Evolutionary conservation across 192 early-diverging fungal species (phyloP), one percentile per base, ranked within the genome.

Genomic region (Pecoramyces ruminantium): DNA sequence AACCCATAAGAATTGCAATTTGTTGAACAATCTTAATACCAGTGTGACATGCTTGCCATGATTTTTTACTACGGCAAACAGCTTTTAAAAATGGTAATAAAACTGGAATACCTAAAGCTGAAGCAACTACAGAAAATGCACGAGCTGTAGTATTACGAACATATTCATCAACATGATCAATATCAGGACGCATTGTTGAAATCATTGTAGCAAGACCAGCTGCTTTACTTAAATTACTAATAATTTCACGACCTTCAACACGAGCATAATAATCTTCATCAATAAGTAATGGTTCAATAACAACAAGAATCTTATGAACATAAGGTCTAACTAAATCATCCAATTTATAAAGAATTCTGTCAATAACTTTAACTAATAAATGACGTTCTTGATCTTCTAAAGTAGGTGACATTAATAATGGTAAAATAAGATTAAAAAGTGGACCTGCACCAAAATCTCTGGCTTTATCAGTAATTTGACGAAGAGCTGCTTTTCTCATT

Each of bases 321-420:
- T 91, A 98, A 11, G 97, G 97, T 25, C 96, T 93, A 12, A 96
- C 98, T 39, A 96, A 90, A 79, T 96, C 96, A 83, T 97, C 98
- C 78, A 99, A 86, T 83, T 98, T 96, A 88, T 96, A 95, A 82
- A 99, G 85, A 79, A 95, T 93, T 80, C 98, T 93, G 85, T 98
- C 98, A 83, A 98, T 94, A 83, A 98, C 97, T 84, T 98, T 99
- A 78, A 97, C 97, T 79, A 99, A 86, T 84, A 99, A 89, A 82
- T 99, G 98, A 29, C 98, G 92, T 85, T 99, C 97, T 86, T 98
- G 97, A 84, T 98, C 96, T 85, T 99, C 98, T 34, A 99, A 84
- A 27, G 94, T 92, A n/a, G 96, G 94, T 4, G 96, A 93, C 96
- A 98, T 98, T 80, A 99, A 88, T 77, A 99, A 84, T n/a, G 96